Percentiles rank a stretch among this genome's conserved stretches.
Conservation (phyloP, 305 asterid species). For the Fraxinus paxiana region DNA sequence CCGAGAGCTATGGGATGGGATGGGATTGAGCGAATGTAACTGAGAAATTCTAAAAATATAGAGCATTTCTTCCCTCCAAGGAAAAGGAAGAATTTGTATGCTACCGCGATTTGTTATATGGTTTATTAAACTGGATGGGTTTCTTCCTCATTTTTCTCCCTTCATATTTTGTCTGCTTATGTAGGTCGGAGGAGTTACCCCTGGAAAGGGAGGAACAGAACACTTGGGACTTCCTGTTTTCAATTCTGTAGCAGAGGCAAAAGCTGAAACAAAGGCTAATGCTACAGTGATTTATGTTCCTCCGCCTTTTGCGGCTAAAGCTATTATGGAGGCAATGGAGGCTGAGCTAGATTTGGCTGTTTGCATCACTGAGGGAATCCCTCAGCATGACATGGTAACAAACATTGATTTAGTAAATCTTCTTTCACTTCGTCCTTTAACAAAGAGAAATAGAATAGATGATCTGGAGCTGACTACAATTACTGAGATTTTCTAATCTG, state of each 20-base stretch:
- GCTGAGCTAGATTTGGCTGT: slow-evolving; percentile 84
- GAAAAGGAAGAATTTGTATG: neutral
- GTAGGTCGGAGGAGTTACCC: slow-evolving; percentile 97
- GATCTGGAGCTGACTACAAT: slow-evolving; percentile 1
- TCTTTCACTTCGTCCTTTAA: neutral
- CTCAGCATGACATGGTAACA: slow-evolving; percentile 94
- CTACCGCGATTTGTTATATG: neutral
- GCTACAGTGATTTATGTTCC: slow-evolving; percentile 94
- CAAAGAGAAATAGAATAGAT: slow-evolving; percentile 2
- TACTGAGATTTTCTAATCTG: neutral
- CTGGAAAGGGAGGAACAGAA: slow-evolving; percentile 89
- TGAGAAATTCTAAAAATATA: neutral
- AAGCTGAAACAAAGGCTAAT: slow-evolving; percentile 87
- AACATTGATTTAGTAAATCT: neutral
- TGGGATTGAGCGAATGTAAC: neutral
- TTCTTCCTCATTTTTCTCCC: neutral
- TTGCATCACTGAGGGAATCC: slow-evolving; percentile 88
- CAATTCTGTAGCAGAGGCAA: slow-evolving; percentile 86
- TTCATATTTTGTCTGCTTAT: neutral
- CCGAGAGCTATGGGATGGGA: neutral
- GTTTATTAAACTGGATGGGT: neutral
- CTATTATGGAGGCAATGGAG: slow-evolving; percentile 82
- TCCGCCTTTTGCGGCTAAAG: slow-evolving; percentile 90
- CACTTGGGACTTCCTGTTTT: slow-evolving; percentile 93
- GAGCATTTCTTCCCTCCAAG: neutral